A percentile compares a stretch with the other conserved stretches of the same genome.
Conservation (phyloP, 2,329 filamentous ascomycete genomes). For the Stromatinia cepivora region DNA sequence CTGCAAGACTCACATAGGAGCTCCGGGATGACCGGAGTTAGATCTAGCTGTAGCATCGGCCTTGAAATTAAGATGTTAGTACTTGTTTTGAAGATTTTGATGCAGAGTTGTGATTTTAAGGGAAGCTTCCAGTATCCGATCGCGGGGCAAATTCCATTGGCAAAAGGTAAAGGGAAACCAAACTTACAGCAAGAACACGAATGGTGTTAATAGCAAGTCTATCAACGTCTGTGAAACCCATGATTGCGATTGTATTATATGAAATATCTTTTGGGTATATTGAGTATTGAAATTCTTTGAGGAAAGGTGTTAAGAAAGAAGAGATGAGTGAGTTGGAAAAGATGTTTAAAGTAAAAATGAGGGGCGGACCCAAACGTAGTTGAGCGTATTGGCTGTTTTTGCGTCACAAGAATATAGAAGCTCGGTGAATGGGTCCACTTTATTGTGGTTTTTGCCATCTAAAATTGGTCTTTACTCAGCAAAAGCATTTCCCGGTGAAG, state of each 20-base stretch:
- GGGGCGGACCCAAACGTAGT: constrained; percentile 13
- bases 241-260: constrained; percentile 45
- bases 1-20: constrained; percentile 73
- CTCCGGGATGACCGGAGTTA: constrained; percentile 98
- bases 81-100: constrained; percentile 22
- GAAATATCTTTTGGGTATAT: neutral
- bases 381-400: constrained; percentile 12
- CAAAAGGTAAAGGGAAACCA: constrained; percentile 32
- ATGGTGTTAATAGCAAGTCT: constrained; percentile 97
- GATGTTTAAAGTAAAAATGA: constrained; percentile 10
- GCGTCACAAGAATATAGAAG: constrained; percentile 9
- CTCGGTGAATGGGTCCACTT: constrained; percentile 16
- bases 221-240: constrained; percentile 88
- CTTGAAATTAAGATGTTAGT: constrained; percentile 50
- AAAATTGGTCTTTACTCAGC: neutral
- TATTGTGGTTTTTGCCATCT: constrained; percentile 4
- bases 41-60: constrained; percentile 95
- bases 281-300: constrained; percentile 7
- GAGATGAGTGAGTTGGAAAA: constrained; percentile 17
- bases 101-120: constrained; percentile 27
- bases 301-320: constrained; percentile 3
- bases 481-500: neutral
- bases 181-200: constrained; percentile 87
- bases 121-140: constrained; percentile 37
- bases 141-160: constrained; percentile 42